Conservation (phyloP, 305 asterid species). For the Fraxinus albicans region DNA sequence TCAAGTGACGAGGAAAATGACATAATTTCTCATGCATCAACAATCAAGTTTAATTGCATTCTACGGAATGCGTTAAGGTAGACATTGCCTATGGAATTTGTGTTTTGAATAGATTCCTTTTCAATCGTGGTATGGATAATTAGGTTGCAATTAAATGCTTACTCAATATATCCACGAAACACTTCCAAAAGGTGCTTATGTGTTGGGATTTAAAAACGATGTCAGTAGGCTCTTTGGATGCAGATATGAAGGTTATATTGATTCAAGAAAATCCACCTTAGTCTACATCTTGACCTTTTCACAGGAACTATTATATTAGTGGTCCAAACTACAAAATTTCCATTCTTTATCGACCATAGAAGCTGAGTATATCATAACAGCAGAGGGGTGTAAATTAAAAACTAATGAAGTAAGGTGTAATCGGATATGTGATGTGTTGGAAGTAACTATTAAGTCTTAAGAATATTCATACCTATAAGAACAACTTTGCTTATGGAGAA, state of each 20-base stretch:
- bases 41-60: background rate
- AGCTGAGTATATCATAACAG: background rate
- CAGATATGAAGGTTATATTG: background rate
- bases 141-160: background rate
- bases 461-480: background rate
- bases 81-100: background rate
- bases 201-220: background rate
- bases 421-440: background rate
- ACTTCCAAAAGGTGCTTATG: background rate
- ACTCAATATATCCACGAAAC: background rate
- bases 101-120: background rate
- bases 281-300: background rate
- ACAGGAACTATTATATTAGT: background rate
- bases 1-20: background rate
- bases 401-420: background rate
- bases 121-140: background rate
- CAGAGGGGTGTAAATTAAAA: background rate
- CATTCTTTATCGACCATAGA: background rate
- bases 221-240: background rate
- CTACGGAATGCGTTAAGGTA: background rate
- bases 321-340: background rate
- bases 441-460: background rate
- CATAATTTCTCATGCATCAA: background rate
- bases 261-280: background rate
- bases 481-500: background rate